Evolutionary conservation across 1,284 basidiomycete species (phyloP), one percentile per base, ranked within the genome.

Genomic region (Cryptococcus maquisensis): DNA sequence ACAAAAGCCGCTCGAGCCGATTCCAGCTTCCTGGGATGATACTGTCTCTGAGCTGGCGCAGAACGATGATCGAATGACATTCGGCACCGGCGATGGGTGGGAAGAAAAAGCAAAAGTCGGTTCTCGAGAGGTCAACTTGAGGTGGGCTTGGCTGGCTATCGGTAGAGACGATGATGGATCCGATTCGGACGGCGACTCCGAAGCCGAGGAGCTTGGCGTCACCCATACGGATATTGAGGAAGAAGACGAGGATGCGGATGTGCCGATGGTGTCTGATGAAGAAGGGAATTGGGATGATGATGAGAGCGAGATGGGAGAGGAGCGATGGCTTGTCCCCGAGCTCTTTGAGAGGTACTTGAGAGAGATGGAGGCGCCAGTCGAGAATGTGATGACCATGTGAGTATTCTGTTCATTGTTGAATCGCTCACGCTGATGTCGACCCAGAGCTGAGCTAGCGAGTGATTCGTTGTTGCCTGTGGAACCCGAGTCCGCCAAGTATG

Each of bases 301-400:
- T n/a, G 47, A 52, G n/a, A 26, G 44, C 16, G 39, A 46, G 35
- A 36, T 23, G 5, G 47, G 40, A 2, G 44, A 50, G n/a, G 37
- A 36, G 21, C 21, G 37, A 21, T 46, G 47, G 13, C 60, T 67
- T 26, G 43, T 43, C 3, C 47, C 55, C 3, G 21, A 49, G 0
- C 57, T 56, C 3, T 56, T 65, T 32, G 49, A 59, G 24, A 51
- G 51, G 28, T 58, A 67, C 36, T 45, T 71, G 13, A 40, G 62
- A 18, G 71, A 71, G 36, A 9, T 60, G 6, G 67, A 69, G 4
- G 68, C 61, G 0, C 65, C 62, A 2, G 47, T 66, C 2, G 64
- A 69, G 20, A 56, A 63, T 21, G 47, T 67, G 5, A 56, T 68
- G 47, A 73, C 69, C 6, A 59, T 60, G 71, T 73, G 28, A 55